phyloP scores from a whole-genome alignment of 805 yeast species.

The Debaryomyces prosopidis region DNA sequence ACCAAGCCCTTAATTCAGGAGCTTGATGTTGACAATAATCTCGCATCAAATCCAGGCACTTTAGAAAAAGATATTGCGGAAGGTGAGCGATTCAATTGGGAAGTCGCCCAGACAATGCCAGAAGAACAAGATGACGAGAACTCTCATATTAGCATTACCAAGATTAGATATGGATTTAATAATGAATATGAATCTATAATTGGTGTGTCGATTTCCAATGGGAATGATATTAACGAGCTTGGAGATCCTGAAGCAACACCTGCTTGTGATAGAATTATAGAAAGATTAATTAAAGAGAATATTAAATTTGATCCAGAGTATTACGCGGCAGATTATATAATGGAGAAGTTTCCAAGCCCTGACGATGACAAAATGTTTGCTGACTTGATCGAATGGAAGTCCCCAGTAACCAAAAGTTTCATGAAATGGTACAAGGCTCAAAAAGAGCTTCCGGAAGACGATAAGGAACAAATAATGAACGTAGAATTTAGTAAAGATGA shows the following conservation, averaged over 20 bases:
- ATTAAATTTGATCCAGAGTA: slow-evolving; percentile 85
- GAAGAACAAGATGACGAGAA: slow-evolving; percentile 16
- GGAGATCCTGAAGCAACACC: slow-evolving; percentile 73
- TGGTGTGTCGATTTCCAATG: slow-evolving; percentile 67
- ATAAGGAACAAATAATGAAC: slow-evolving; percentile 30
- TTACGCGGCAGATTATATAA: slow-evolving; percentile 78
- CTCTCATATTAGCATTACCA: slow-evolving; percentile 18
- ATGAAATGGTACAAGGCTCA: slow-evolving; percentile 49
- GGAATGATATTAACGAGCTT: slow-evolving; percentile 90
- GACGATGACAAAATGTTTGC: slow-evolving; percentile 53
- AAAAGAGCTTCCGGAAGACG: slow-evolving; percentile 23
- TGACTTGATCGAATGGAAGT: slow-evolving; percentile 51
- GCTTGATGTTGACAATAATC: slow-evolving; percentile 17
- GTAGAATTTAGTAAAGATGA: slow-evolving; percentile 61
- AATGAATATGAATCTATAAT: slow-evolving; percentile 60
- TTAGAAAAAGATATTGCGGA: slow-evolving; percentile 39
- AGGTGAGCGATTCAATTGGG: slow-evolving; percentile 81
- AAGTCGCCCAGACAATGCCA: slow-evolving; percentile 64
- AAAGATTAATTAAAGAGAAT: slow-evolving; percentile 64
- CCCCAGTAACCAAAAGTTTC: slow-evolving; percentile 45
- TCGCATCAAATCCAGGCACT: slow-evolving; percentile 14
- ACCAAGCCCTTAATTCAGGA: slow-evolving; percentile 28
- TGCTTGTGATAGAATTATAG: slow-evolving; percentile 59
- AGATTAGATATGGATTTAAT: slow-evolving; percentile 76
- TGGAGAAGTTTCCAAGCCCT: slow-evolving; percentile 52